A percentile compares a stretch with the other conserved stretches of the same genome.
Evolutionary conservation across 2,329 filamentous ascomycete species (phyloP).

Genomic region (Fusarium irregulare): DNA sequence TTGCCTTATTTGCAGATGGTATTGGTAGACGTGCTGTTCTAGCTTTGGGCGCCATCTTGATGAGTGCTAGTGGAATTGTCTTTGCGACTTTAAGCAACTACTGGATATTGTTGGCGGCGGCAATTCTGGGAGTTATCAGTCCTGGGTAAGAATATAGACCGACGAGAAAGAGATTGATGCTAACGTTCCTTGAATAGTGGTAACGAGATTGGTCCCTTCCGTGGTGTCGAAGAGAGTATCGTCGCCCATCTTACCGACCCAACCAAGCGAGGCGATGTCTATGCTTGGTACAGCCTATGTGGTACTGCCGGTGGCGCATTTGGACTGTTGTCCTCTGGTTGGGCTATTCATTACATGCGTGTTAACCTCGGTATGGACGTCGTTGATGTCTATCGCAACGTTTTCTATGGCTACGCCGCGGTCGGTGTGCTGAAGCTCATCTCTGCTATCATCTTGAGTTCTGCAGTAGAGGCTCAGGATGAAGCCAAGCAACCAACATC

Average conservation of each 20-base stretch:
- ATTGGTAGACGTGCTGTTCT: slow-evolving; percentile 67
- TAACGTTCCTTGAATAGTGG: slow-evolving; percentile 55
- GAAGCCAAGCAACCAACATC: not conserved
- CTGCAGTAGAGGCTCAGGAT: slow-evolving; percentile 56
- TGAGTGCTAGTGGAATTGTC: slow-evolving; percentile 65
- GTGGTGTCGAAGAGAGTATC: slow-evolving; percentile 70
- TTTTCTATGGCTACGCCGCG: slow-evolving; percentile 57
- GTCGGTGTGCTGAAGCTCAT: slow-evolving; percentile 68
- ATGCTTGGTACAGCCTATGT: slow-evolving; percentile 70
- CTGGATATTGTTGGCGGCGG: slow-evolving; percentile 68
- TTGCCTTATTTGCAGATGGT: slow-evolving; percentile 69
- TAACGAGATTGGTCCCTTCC: slow-evolving; percentile 72
- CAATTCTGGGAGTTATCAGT: slow-evolving; percentile 71
- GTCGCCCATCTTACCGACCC: slow-evolving; percentile 65
- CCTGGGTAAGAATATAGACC: slow-evolving; percentile 53
- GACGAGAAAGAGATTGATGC: fast-evolving
- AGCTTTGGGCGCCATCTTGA: slow-evolving; percentile 64
- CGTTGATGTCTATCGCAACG: slow-evolving; percentile 61
- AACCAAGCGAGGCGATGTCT: slow-evolving; percentile 64
- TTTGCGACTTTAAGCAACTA: slow-evolving; percentile 66
- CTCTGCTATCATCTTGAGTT: slow-evolving; percentile 62
- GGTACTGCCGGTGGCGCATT: slow-evolving; percentile 70
- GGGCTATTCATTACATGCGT: slow-evolving; percentile 65
- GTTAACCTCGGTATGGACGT: slow-evolving; percentile 56
- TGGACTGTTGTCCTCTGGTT: slow-evolving; percentile 69